Base-by-base conservation (phyloP, 2,329 filamentous ascomycete genomes). In the Fusarium sp. region DNA sequence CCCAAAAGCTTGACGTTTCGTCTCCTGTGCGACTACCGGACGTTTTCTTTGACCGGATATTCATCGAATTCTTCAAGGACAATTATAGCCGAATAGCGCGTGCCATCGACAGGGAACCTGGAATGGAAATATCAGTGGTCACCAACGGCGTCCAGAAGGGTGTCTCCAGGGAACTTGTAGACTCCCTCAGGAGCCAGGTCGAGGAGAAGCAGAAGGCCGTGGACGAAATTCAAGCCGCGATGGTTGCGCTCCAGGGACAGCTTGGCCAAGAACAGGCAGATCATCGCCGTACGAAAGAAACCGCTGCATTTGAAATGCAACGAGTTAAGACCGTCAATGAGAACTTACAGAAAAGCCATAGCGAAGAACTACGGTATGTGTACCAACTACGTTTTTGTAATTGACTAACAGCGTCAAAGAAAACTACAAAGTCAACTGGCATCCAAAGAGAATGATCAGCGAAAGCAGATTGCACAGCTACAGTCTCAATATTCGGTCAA, bases 61-160 rank as follows among this genome's bases (percentile, higher is more conserved):
- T 97, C 75, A 88, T 99, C 52, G 91, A 97, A 58, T 97, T 98
- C 70, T 86, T 97, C 70, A 97, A 97, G 72, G 93, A 98, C 71
- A 97, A 97, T 73, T 98, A 96, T 73, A 94, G 91, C 70, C 89
- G 93, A 8, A 79, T 97, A 55, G 80, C 90, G 35, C 87, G 92
- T 61, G 91, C 92, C 12, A 91, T 99, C 68, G 95, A 99, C 76
- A 88, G 94, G 59, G 92, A 97, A 61, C 95, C 95, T 1, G 92
- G 89, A 1, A 81, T 96, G 59, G 95, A 99, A 74, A 88, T 96
- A 25, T 90, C 92, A 0, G 85, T 95, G 10, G 82, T 93, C 53
- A 84, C 88, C 39, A 92, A 93, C 72, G 91, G 91, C 0, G 80
- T 93, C 10, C 89, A 95, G 67, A 93, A 94, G 70, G 94, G 94